Conservation (phyloP, 768 basidiomycete species). For the Suillus clintonianus region DNA sequence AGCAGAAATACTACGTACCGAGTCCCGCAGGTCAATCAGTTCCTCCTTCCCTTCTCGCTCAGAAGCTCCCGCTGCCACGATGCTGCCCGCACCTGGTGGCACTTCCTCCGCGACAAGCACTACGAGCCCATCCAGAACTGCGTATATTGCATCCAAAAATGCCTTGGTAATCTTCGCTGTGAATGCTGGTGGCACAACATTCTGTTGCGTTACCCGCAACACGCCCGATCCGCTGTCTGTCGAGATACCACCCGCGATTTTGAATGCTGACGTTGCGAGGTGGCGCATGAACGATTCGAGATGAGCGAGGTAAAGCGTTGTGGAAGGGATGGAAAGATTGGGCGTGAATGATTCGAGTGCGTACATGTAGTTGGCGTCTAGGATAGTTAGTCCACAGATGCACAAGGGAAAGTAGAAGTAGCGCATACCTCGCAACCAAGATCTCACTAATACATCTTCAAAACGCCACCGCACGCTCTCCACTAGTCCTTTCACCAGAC, state of each 20-base stretch:
- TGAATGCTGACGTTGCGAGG: conserved; percentile 73
- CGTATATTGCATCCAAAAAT: conserved; percentile 84
- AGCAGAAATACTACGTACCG: conserved; percentile 43
- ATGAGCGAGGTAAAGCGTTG: conserved; percentile 74
- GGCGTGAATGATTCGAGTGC: conserved; percentile 85
- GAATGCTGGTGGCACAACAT: conserved; percentile 62
- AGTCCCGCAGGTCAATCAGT: conserved; percentile 60
- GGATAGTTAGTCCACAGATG: conserved; percentile 8
- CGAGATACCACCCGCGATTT: conserved; percentile 78
- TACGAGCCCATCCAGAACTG: conserved; percentile 84
- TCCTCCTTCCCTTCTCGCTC: conserved; percentile 49
- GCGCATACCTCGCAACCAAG: conserved; percentile 80
- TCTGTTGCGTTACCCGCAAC: conserved; percentile 58
- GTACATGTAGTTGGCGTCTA: conserved; percentile 84
- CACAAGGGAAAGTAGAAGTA: background rate
- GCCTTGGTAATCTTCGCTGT: conserved; percentile 76
- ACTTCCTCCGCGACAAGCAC: conserved; percentile 75
- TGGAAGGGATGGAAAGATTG: conserved; percentile 59
- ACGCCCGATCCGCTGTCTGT: conserved; percentile 46
- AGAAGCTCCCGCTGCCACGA: conserved; percentile 34
- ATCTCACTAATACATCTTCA: conserved; percentile 71
- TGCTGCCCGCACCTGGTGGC: conserved; percentile 44
- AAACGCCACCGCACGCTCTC: conserved; percentile 89
- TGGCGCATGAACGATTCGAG: conserved; percentile 83
- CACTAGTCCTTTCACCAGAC: conserved; percentile 65